phyloP scores from a whole-genome alignment of 768 basidiomycete species.

The Hericium erinaceus region DNA sequence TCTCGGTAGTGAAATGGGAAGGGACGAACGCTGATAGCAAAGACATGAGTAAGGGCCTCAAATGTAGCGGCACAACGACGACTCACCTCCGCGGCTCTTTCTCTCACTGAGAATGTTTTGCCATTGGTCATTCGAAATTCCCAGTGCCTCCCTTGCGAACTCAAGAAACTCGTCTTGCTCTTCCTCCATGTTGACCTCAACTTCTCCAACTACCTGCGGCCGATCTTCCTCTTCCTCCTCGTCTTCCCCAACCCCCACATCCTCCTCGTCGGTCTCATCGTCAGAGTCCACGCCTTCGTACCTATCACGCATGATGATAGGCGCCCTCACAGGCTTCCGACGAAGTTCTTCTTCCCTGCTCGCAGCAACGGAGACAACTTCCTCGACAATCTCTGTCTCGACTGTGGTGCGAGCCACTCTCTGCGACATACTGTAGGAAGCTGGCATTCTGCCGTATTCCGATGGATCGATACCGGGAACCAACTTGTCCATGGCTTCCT shows the following conservation, averaged over 20 bases:
- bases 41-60: background rate
- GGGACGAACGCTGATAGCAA: conserved; percentile 18
- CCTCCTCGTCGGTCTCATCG: conserved; percentile 69
- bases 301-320: conserved; percentile 71
- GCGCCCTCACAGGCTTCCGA: conserved; percentile 48
- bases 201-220: conserved; percentile 76
- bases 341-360: background rate
- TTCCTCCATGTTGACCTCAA: conserved; percentile 86
- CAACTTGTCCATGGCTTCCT: conserved; percentile 67
- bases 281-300: conserved; percentile 94
- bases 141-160: conserved; percentile 87
- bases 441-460: conserved; percentile 86
- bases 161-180: conserved; percentile 94
- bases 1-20: conserved; percentile 9
- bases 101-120: conserved; percentile 75
- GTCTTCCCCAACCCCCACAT: conserved; percentile 34
- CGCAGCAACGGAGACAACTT: conserved; percentile 1
- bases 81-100: conserved; percentile 71
- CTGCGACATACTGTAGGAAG: conserved; percentile 65
- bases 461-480: conserved; percentile 70
- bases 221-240: conserved; percentile 67
- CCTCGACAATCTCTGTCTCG: conserved; percentile 32
- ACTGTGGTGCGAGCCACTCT: conserved; percentile 40
- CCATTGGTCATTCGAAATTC: conserved; percentile 88
- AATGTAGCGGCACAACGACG: background rate